A percentile compares a stretch with the other conserved stretches of the same genome.
Evolutionary conservation across 441 rosid genomes (phyloP).

Genomic region (Rhodomyrtus psidioides): DNA sequence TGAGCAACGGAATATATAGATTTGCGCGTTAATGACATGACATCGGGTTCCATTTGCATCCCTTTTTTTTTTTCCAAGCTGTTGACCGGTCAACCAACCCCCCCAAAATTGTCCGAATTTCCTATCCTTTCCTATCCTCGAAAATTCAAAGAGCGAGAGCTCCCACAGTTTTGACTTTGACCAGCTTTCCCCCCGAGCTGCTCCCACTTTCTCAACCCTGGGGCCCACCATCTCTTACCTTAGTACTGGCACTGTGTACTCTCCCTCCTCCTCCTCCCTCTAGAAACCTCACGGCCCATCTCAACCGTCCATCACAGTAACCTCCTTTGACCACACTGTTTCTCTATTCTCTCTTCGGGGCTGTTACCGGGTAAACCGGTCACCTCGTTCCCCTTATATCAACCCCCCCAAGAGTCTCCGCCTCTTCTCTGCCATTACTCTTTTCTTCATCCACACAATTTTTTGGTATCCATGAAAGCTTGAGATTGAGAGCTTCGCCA

Average conservation of each 20-base stretch:
- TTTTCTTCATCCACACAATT: not conserved
- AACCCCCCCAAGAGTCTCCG: not conserved
- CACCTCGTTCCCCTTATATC: not conserved
- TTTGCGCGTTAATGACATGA: not conserved
- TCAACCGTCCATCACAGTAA: not conserved
- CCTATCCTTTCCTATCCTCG: not conserved
- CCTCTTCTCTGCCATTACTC: not conserved
- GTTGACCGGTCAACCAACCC: not conserved
- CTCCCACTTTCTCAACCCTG: not conserved
- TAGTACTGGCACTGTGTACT: not conserved
- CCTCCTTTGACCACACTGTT: not conserved
- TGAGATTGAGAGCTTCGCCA: not conserved
- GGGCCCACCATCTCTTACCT: not conserved
- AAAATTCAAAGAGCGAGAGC: not conserved
- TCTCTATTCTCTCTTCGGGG: not conserved
- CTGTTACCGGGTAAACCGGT: not conserved
- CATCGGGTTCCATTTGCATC: not conserved
- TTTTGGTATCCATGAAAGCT: slow-evolving; percentile 3
- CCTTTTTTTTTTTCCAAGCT: not conserved
- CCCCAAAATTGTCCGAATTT: not conserved
- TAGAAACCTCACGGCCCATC: not conserved
- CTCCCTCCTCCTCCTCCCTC: not conserved
- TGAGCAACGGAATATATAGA: not conserved
- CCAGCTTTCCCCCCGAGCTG: not conserved
- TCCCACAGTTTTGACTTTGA: not conserved